Evolutionary conservation across 2,329 filamentous ascomycete species (phyloP).

Genomic region (Hymenoscyphus linearis): DNA sequence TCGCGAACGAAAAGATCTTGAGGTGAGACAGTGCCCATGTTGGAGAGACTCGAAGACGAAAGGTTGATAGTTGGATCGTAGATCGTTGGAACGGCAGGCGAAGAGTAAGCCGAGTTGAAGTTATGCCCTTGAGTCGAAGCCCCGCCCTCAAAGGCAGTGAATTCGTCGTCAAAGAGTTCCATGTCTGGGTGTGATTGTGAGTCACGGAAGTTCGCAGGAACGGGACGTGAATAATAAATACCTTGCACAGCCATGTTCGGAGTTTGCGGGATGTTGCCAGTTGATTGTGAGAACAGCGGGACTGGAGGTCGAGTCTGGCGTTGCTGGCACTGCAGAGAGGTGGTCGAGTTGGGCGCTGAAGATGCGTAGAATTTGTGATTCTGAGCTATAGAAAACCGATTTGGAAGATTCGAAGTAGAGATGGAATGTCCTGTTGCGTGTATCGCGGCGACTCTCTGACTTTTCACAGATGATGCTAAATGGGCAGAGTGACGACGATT

Average conservation of each 20-base stretch:
- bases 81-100: slow-evolving; percentile 35
- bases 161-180: slow-evolving; percentile 52
- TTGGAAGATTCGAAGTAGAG: slow-evolving; percentile 49
- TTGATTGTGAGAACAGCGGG: slow-evolving; percentile 62
- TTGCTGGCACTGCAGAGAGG: slow-evolving; percentile 47
- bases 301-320: slow-evolving; percentile 60
- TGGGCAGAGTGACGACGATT: slow-evolving; percentile 46
- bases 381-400: slow-evolving; percentile 53
- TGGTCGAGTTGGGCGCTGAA: slow-evolving; percentile 56
- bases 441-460: slow-evolving; percentile 54
- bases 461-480: slow-evolving; percentile 49
- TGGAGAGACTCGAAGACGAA: slow-evolving; percentile 41
- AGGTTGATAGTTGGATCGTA: slow-evolving; percentile 44
- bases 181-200: slow-evolving; percentile 42
- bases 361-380: slow-evolving; percentile 61
- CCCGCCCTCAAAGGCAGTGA: slow-evolving; percentile 47
- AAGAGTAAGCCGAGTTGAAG: slow-evolving; percentile 26
- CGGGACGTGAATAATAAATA: slow-evolving; percentile 34
- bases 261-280: slow-evolving; percentile 42
- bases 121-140: slow-evolving; percentile 23
- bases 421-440: slow-evolving; percentile 51
- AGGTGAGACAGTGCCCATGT: slow-evolving; percentile 73
- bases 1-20: slow-evolving; percentile 66
- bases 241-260: slow-evolving; percentile 53
- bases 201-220: slow-evolving; percentile 23